phyloP scores from a whole-genome alignment of 2,329 filamentous ascomycete genomes.

The Corinectria fuckeliana region DNA sequence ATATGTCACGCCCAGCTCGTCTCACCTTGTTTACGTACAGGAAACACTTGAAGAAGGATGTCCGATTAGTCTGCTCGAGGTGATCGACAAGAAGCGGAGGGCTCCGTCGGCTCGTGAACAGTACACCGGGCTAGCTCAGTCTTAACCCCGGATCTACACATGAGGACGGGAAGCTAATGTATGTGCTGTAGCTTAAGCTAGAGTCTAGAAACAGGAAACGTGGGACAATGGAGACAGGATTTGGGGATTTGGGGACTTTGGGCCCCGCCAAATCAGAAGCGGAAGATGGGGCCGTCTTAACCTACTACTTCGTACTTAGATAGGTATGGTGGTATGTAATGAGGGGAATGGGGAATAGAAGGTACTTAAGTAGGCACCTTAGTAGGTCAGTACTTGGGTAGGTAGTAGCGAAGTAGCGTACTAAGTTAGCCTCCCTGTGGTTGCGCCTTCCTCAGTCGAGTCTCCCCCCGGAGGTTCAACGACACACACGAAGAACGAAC shows the following conservation, averaged over 20 bases:
- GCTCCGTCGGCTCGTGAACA: neutral
- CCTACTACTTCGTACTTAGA: too few species aligned
- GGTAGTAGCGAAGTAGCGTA: too few species aligned
- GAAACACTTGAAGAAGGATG: neutral
- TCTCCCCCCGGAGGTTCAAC: neutral
- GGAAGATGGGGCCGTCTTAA: neutral
- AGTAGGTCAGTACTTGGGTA: too few species aligned
- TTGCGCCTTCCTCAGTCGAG: neutral
- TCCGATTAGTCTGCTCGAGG: neutral
- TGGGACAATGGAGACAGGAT: neutral
- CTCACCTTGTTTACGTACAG: too few species aligned
- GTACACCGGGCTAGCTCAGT: neutral
- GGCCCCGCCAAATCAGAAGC: constrained; percentile 6
- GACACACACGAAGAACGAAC: neutral
- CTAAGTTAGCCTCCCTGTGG: too few species aligned
- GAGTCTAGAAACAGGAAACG: too few species aligned
- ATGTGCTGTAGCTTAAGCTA: too few species aligned
- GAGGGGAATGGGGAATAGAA: neutral
- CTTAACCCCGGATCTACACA: constrained; percentile 4
- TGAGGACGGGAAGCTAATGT: constrained; percentile 2
- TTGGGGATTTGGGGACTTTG: too few species aligned
- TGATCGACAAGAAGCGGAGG: neutral
- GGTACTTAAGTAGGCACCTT: neutral
- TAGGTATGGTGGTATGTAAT: too few species aligned
- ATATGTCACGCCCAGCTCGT: too few species aligned